These are phyloP conservation scores for Ganoderma meredithae DNA, from an alignment of 1,284 basidiomycete genomes.

Conservation along the genomic window DNA sequence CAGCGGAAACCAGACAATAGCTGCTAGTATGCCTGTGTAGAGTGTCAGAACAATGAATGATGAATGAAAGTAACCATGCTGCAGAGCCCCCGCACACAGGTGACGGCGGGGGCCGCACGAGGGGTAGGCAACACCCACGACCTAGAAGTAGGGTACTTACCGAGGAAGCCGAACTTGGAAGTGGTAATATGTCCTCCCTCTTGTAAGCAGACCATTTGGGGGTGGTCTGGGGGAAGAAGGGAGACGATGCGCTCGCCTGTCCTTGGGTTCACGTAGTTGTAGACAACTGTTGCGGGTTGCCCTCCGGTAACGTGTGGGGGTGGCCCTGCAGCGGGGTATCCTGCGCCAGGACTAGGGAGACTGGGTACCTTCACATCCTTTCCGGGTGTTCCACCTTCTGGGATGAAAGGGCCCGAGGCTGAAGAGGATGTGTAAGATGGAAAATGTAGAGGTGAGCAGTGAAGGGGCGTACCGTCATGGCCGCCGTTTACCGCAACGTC, in stretches of 20 bases:
- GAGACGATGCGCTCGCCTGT: slow-evolving; percentile 58
- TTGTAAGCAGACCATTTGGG: slow-evolving; percentile 82
- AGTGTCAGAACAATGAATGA: not conserved
- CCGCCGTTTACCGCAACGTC: slow-evolving; percentile 30
- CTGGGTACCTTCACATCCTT: slow-evolving; percentile 39
- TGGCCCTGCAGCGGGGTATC: slow-evolving; percentile 24
- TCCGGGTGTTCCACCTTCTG: slow-evolving; percentile 31
- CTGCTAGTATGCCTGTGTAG: slow-evolving; percentile 71
- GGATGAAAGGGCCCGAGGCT: slow-evolving; percentile 37
- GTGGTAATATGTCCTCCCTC: slow-evolving; percentile 68
- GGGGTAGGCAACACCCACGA: not conserved
- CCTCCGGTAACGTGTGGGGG: slow-evolving; percentile 27
- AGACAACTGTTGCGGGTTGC: slow-evolving; percentile 44
- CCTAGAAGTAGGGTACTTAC: slow-evolving; percentile 48
- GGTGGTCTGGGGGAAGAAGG: slow-evolving; percentile 74
- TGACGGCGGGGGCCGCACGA: slow-evolving; percentile 6
- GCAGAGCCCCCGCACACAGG: not conserved
- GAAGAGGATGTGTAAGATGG: not conserved
- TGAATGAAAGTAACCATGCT: not conserved
- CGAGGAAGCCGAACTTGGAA: slow-evolving; percentile 71
- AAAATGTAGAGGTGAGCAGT: not conserved
- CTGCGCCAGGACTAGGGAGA: slow-evolving; percentile 14
- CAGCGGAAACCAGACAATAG: slow-evolving; percentile 83
- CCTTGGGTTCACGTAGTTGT: slow-evolving; percentile 53
- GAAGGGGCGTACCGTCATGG: slow-evolving; percentile 20